Percentiles rank a stretch among this genome's conserved stretches.
These are phyloP conservation scores for Phaeotremella fagi DNA, from an alignment of 768 basidiomycete genomes.

Conservation along the genomic window DNA sequence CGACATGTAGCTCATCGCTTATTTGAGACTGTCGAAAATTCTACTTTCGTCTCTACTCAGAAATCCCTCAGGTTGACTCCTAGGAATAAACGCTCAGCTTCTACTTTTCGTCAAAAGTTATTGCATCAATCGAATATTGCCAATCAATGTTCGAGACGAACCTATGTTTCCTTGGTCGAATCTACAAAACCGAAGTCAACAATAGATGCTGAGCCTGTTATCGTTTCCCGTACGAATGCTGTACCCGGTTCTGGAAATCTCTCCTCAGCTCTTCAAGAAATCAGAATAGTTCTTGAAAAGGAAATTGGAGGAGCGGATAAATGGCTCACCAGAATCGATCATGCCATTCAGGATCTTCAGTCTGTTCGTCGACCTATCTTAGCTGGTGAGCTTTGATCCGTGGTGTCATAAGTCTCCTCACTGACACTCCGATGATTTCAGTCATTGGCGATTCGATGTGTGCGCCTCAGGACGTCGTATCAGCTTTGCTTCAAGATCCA, in stretches of 20 bases:
- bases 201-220: too few species aligned
- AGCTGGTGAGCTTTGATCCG: constrained; percentile 10
- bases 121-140: too few species aligned
- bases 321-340: constrained; percentile 24
- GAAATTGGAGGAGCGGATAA: constrained; percentile 35
- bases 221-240: neutral
- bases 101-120: too few species aligned
- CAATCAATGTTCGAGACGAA: too few species aligned
- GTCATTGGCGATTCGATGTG: constrained; percentile 31
- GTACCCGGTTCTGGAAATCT: constrained; percentile 6
- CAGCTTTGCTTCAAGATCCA: constrained; percentile 39
- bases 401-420: neutral
- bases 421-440: constrained; percentile 1
- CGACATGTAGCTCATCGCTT: too few species aligned
- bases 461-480: constrained; percentile 30
- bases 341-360: constrained; percentile 15
- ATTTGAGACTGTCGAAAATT: too few species aligned
- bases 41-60: too few species aligned
- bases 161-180: too few species aligned
- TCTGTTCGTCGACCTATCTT: constrained; percentile 2
- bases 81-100: too few species aligned
- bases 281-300: constrained; percentile 16
- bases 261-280: constrained; percentile 2
- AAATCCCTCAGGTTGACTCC: too few species aligned
- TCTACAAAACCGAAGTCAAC: too few species aligned